Evolutionary conservation across 345 rosid species (phyloP), one percentile per base, ranked within the genome.

Genomic region (Gossypium turneri): DNA sequence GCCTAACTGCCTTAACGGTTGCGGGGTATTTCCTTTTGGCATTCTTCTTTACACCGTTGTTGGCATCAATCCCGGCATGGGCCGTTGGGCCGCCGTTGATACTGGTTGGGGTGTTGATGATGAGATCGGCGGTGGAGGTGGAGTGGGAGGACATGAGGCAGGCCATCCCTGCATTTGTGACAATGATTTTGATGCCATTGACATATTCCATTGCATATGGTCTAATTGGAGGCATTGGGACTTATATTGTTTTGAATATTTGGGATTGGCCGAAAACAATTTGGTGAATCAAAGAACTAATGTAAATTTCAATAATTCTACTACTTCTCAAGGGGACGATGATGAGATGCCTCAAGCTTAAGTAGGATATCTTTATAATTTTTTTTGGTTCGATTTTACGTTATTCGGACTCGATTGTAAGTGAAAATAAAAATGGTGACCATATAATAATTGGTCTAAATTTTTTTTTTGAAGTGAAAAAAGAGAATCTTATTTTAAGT

Each of bases 61-160:
- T 94, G 72, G 94, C 98, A 8, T 92, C 98, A 2, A 88, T 92
- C 4, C 97, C 98, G 9, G 75, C 96, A 0, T 92, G 98, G 98
- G 98, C 96, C 38, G 93, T 94, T 29, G 97, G 97, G 10, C 97
- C 98, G 17, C 97, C 97, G 29, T 74, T 94, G 88, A 87, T 94
- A 4, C 41, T 94, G 65, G 98, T 92, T 0, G 98, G 98, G 13
- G 98, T 89, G 67, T 38, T 94, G 91, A 94, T 94, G 98, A 94
- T 94, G 98, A 88, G 78, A 76, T 73, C 96, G 2, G 92, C 90
- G 78, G 92, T 79, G 81, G 98, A 94, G 81, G 85, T 94, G 2
- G 83, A 94, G 12, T 92, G 98, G 98, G 78, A 76, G 43, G 97
- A 91, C 64, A 94, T 94, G 98, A 87, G 85, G 73, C 79, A 90